Evolutionary conservation across 768 basidiomycete species (phyloP).

Genomic region (Boletus pseudo-olivaceus): DNA sequence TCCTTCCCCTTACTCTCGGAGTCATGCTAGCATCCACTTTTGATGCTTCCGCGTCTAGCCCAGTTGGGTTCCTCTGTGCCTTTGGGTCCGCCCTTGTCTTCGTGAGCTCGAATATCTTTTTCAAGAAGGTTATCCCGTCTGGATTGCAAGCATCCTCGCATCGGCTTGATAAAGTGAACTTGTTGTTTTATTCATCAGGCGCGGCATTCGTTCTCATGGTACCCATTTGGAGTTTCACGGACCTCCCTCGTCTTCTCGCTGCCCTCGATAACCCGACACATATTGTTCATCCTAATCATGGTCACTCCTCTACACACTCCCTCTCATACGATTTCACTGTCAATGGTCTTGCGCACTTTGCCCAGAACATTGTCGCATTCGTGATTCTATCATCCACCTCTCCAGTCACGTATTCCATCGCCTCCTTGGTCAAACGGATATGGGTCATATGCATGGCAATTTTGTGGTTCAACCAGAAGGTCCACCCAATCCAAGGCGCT

Average conservation of each 20-base stretch:
- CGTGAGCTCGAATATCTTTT: constrained; percentile 97
- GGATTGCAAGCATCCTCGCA: constrained; percentile 49
- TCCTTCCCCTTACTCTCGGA: constrained; percentile 91
- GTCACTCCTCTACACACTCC: constrained; percentile 52
- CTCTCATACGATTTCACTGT: constrained; percentile 82
- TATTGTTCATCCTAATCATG: constrained; percentile 44
- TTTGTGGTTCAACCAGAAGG: constrained; percentile 88
- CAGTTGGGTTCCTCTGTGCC: constrained; percentile 86
- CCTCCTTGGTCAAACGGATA: constrained; percentile 95
- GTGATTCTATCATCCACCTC: constrained; percentile 93
- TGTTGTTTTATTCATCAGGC: constrained; percentile 89
- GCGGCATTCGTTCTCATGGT: constrained; percentile 96
- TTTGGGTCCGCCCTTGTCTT: constrained; percentile 97
- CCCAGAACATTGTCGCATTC: constrained; percentile 97
- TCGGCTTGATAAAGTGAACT: constrained; percentile 95
- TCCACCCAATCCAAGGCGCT: constrained; percentile 79
- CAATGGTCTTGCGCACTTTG: constrained; percentile 95
- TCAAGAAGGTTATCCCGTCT: constrained; percentile 95
- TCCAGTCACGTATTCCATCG: constrained; percentile 98
- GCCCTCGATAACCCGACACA: constrained; percentile 38
- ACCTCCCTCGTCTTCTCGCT: constrained; percentile 67
- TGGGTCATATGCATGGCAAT: constrained; percentile 98
- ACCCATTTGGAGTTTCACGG: constrained; percentile 90
- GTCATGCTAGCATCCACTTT: constrained; percentile 98
- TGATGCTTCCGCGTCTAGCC: constrained; percentile 84